phyloP scores from a whole-genome alignment of 2,329 filamentous ascomycete genomes.

The Penicillium corylophilum region DNA sequence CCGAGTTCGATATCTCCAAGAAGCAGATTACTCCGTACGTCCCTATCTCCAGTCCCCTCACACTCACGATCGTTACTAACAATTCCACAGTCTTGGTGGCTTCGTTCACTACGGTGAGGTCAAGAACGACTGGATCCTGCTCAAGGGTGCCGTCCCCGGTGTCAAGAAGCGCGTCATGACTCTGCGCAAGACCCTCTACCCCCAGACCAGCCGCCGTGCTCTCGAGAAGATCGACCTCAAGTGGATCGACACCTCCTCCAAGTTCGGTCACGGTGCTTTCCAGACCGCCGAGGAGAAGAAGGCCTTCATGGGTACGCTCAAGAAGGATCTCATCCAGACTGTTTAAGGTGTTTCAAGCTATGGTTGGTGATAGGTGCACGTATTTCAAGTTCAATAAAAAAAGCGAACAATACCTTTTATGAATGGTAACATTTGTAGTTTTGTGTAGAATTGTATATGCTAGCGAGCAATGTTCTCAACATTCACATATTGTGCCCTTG shows the following conservation, averaged over 20 bases:
- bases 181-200: slow-evolving; percentile 98
- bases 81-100: slow-evolving; percentile 75
- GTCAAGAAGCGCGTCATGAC: slow-evolving; percentile 99
- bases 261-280: slow-evolving; percentile 99
- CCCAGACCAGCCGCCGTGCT: slow-evolving; percentile 89
- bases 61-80: slow-evolving; percentile 39
- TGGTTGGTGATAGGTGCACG: slow-evolving; percentile 37
- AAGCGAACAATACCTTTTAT: slow-evolving; percentile 36
- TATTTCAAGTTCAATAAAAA: slow-evolving; percentile 43
- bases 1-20: slow-evolving; percentile 95
- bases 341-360: slow-evolving; percentile 50
- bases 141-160: slow-evolving; percentile 97
- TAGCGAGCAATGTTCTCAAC: no score
- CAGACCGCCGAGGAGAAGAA: slow-evolving; percentile 98
- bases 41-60: not conserved
- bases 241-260: slow-evolving; percentile 99
- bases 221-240: slow-evolving; percentile 99
- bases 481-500: no score
- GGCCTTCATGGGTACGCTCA: slow-evolving; percentile 95
- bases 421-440: not conserved
- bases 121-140: slow-evolving; percentile 97
- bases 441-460: not conserved
- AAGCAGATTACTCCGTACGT: slow-evolving; percentile 99
- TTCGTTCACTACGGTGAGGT: slow-evolving; percentile 99
- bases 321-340: slow-evolving; percentile 79